Conservation (phyloP, 2,329 filamentous ascomycete species). For the Stachybotrys chlorohalonatus region DNA sequence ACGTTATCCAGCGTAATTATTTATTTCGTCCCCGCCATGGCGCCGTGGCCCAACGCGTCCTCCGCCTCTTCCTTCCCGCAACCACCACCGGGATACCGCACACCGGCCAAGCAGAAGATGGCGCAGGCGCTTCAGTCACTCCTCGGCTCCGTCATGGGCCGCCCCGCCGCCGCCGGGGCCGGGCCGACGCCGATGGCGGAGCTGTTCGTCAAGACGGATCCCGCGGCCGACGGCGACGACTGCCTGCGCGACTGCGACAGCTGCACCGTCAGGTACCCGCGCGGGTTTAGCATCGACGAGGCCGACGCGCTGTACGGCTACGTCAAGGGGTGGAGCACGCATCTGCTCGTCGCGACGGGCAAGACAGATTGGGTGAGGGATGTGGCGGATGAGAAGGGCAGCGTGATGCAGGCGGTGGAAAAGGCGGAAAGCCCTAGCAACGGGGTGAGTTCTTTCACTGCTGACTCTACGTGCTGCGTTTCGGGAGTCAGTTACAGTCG, state of each 20-base stretch:
- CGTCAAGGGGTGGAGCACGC: conserved; percentile 80
- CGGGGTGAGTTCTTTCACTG: conserved; percentile 44
- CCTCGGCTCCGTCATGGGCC: conserved; percentile 19
- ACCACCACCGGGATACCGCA: conserved; percentile 10
- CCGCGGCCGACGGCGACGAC: conserved; percentile 76
- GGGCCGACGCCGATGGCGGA: conserved; percentile 21
- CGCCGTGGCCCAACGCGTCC: conserved; percentile 2
- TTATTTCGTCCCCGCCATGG: conserved; percentile 3
- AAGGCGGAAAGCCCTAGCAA: conserved; percentile 51
- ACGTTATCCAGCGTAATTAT: not conserved
- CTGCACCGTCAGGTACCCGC: conserved; percentile 72
- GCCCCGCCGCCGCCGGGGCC: conserved; percentile 12
- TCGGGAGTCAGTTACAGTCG: too few species aligned
- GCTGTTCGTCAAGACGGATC: conserved; percentile 68
- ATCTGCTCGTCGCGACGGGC: conserved; percentile 87
- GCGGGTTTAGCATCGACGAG: conserved; percentile 63
- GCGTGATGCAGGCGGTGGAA: conserved; percentile 69
- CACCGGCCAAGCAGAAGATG: conserved; percentile 30
- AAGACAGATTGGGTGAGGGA: conserved; percentile 92
- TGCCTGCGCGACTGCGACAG: conserved; percentile 79
- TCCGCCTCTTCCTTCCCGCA: not conserved
- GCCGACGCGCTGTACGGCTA: conserved; percentile 74
- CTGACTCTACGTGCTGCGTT: not conserved
- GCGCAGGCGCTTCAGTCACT: conserved; percentile 27
- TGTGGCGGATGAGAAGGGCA: conserved; percentile 79